phyloP scores from a whole-genome alignment of 1,284 basidiomycete genomes.

The Malassezia slooffiae region DNA sequence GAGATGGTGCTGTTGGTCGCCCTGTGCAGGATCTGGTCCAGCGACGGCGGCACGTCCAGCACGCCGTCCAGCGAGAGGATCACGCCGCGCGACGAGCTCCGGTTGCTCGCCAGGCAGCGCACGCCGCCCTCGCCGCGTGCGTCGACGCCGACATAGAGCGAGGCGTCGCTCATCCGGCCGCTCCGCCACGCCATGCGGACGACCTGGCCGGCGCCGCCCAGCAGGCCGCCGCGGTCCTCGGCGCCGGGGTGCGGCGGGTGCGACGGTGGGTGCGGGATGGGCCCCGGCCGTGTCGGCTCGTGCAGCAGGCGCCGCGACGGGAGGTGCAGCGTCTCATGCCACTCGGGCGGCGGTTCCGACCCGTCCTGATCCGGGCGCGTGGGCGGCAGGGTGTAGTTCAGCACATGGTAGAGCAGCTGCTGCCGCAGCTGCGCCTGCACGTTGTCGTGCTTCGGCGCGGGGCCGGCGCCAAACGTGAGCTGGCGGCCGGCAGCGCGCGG shows the following conservation, averaged over 20 bases:
- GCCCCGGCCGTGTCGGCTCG: constrained; percentile 48
- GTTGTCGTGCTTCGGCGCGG: constrained; percentile 56
- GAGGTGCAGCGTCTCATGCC: constrained; percentile 44
- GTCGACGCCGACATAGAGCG: constrained; percentile 48
- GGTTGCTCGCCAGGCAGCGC: constrained; percentile 47
- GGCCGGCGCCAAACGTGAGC: too few relatives aligned
- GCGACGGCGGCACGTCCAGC: constrained; percentile 62
- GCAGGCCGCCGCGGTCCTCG: constrained; percentile 54
- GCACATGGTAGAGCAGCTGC: constrained; percentile 83
- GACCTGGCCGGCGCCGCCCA: constrained; percentile 72
- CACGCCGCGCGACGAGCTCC: constrained; percentile 56
- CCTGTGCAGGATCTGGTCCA: constrained; percentile 53
- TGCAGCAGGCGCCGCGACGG: constrained; percentile 76
- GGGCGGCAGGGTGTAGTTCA: constrained; percentile 70
- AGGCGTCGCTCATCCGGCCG: too few relatives aligned
- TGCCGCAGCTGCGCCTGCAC: constrained; percentile 72
- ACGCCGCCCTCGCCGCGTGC: constrained; percentile 60
- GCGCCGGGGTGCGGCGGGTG: constrained; percentile 30
- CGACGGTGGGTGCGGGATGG: constrained; percentile 26
- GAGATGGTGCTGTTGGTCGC: background rate
- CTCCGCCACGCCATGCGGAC: constrained; percentile 50
- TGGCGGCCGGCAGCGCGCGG: too few relatives aligned
- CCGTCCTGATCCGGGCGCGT: too few relatives aligned
- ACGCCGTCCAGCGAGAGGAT: constrained; percentile 66
- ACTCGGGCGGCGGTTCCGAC: background rate